Base-by-base conservation (phyloP, 371 early-diverging fungal species). In the Mucor irregularis region DNA sequence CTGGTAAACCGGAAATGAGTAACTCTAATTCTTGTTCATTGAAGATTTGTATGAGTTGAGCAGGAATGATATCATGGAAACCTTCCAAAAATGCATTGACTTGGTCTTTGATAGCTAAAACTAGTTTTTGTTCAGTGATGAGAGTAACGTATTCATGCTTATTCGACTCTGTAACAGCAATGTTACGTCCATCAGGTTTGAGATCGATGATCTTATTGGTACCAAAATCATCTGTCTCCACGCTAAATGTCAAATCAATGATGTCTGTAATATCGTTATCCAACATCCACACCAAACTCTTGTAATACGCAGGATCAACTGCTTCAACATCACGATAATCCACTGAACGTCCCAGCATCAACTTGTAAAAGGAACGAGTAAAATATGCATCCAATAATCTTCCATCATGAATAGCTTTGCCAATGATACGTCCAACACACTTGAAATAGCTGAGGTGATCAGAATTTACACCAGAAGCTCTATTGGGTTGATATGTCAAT, bases 21-120 rank as follows among this genome's bases (percentile, higher is more conserved):
- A 99, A 80, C 72, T 99, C 99, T 38, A 99, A 81, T 66, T 99
- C 99, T 73, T 97, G 97, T 70, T 99, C 99, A 69, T 98, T 95
- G 69, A 99, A 98, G 43, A 99, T 97, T 57, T 88, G 85, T 54
- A 98, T 88, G 59, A 98, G 74, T 14, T 90, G 83, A 38, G 83
- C 66, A 0, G 98, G 97, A 52, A 99, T 93, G 25, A 99, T 82
- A 53, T 98, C 98, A 71, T 96, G 91, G 87, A 99, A 97, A 2
- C 99, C 99, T 29, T 87, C 78, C 40, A 94, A 69, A 81, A 99
- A 97, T 14, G 92, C 89, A 33, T 90, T 83, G 63, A 98, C 90
- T 77, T 98, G 99, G 35, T 93, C 90, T 69, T 90, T 88, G 73
- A 98, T 94, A 2, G 96, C 93, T 6, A 81, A 62, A 0, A 89